These are phyloP conservation scores for Calonectria pteridis DNA, from an alignment of 2,329 filamentous ascomycete genomes.

Conservation along the genomic window DNA sequence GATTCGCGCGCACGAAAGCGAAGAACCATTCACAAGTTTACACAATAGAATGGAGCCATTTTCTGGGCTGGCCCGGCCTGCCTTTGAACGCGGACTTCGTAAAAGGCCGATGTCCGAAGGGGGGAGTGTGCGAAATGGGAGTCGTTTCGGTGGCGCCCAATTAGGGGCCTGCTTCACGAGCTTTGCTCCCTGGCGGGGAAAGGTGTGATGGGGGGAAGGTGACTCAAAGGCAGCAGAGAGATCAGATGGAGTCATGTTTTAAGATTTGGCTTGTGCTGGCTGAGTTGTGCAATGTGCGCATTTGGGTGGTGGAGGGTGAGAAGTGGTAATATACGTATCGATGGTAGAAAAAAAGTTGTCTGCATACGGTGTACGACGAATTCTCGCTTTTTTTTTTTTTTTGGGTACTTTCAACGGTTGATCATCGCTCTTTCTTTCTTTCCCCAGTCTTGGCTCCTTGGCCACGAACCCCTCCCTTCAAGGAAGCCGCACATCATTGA, in stretches of 20 bases:
- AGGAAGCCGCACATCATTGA: not conserved
- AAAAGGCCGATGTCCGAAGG: constrained; percentile 48
- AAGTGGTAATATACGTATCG: not conserved
- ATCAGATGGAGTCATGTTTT: constrained; percentile 13
- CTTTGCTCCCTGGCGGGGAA: not conserved
- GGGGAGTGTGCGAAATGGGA: not conserved
- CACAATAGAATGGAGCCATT: not conserved
- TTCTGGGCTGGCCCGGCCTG: not conserved
- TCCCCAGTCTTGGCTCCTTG: constrained; percentile 3
- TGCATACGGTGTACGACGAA: not conserved
- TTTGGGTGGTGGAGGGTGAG: not conserved
- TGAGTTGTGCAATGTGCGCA: not conserved
- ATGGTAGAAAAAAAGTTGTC: not conserved
- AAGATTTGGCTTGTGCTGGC: constrained; percentile 2
- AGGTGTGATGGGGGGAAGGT: not conserved
- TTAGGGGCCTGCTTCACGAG: not conserved
- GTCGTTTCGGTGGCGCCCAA: constrained; percentile 23
- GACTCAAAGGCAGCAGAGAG: not conserved
- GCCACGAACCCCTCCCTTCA: not conserved
- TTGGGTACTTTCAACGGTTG: not conserved
- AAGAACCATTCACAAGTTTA: not conserved
- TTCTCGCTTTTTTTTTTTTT: not conserved
- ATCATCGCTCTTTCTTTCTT: not conserved
- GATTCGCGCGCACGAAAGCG: not conserved
- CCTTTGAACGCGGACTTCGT: constrained; percentile 38